These are phyloP conservation scores for Theileria parva DNA, from an alignment of 169 alveolate genomes.

Conservation along the genomic window DNA sequence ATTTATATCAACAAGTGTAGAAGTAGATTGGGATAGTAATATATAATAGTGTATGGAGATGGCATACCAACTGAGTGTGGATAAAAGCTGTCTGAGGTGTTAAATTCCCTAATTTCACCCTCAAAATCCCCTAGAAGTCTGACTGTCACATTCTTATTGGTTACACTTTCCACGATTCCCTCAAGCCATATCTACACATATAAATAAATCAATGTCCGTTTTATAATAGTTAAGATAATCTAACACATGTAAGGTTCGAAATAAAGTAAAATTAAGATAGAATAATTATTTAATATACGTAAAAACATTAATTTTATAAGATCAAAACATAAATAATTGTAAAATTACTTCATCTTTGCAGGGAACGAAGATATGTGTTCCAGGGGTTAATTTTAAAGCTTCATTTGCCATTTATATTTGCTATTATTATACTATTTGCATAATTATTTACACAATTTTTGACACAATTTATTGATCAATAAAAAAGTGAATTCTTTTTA, in stretches of 20 bases:
- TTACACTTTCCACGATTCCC: constrained; percentile 52
- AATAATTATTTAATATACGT: no score
- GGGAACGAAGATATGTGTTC: constrained; percentile 65
- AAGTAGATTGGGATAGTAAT: background rate
- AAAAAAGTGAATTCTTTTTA: no score
- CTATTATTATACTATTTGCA: background rate
- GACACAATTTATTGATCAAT: no score
- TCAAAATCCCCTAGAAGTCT: constrained; percentile 26
- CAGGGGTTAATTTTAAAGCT: constrained; percentile 43
- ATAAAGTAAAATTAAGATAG: background rate
- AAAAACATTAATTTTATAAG: no score
- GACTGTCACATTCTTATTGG: constrained; percentile 33
- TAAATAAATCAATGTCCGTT: no score
- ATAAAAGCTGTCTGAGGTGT: constrained; percentile 36
- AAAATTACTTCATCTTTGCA: constrained; percentile 53
- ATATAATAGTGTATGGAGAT: background rate
- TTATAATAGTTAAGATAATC: background rate
- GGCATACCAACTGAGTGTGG: constrained; percentile 59
- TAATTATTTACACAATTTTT: background rate
- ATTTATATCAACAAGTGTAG: background rate
- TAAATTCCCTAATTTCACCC: constrained; percentile 31
- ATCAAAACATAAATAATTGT: background rate
- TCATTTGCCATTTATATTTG: constrained; percentile 19
- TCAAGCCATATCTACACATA: constrained; percentile 57
- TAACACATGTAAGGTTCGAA: background rate